Conservation (phyloP, 495 filamentous ascomycete genomes). For the Opeltia flavorubescens region DNA sequence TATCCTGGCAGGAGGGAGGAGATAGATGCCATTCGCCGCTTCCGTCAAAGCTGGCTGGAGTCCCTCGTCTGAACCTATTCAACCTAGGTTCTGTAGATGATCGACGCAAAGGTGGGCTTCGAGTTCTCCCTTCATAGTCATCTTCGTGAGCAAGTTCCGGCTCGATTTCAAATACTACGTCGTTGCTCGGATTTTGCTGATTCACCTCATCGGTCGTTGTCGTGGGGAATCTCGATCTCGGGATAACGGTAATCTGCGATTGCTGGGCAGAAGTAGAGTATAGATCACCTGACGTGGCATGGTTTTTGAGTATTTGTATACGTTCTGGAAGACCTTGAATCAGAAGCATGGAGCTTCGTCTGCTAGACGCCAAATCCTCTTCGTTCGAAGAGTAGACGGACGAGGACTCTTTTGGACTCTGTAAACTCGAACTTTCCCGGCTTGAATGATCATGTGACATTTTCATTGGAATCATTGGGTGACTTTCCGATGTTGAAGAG, state of each 20-base stretch:
- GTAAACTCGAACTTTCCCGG: not conserved
- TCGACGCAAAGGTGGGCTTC: not conserved
- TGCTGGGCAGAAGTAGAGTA: not conserved
- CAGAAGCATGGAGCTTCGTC: not conserved
- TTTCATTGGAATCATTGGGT: not conserved
- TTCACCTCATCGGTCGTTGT: not conserved
- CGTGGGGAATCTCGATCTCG: not conserved
- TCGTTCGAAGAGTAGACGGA: not conserved
- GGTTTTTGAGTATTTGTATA: not conserved
- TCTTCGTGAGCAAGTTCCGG: not conserved
- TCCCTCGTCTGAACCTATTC: not conserved
- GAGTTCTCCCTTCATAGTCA: not conserved
- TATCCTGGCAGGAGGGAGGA: not conserved
- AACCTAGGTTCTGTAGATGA: not conserved
- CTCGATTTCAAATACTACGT: not conserved
- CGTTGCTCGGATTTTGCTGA: not conserved
- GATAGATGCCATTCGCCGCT: slow-evolving; percentile 2
- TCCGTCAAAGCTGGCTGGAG: slow-evolving; percentile 3
- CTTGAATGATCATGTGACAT: not conserved
- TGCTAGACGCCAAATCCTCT: not conserved
- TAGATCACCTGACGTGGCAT: not conserved
- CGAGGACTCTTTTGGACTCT: not conserved
- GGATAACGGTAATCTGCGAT: not conserved
- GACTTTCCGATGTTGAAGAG: not conserved
- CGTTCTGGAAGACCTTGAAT: not conserved